Conservation (phyloP, 306 rosid genomes). For the Vigna hirtella region DNA sequence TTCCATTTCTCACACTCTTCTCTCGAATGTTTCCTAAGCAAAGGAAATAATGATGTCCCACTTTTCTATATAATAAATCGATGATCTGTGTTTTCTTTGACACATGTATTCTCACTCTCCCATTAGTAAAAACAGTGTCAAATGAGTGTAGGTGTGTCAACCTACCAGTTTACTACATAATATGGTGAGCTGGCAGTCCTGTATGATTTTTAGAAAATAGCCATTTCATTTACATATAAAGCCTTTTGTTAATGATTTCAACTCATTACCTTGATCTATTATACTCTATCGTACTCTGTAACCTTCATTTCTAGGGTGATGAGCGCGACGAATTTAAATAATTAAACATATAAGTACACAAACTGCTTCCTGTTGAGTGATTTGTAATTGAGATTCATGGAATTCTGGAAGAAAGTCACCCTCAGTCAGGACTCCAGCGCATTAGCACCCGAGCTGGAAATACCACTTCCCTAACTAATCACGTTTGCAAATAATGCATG, state of each 20-base stretch:
- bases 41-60: background rate
- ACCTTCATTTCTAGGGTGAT: background rate
- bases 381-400: background rate
- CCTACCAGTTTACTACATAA: background rate
- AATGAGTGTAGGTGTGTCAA: no score
- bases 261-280: background rate
- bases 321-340: background rate
- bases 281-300: background rate
- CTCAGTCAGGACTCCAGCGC: background rate
- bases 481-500: background rate
- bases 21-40: background rate
- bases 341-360: background rate
- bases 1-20: background rate
- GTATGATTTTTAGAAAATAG: constrained; percentile 16
- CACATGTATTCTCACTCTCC: no score
- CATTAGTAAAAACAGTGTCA: no score
- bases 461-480: background rate
- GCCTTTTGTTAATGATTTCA: background rate
- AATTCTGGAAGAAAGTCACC: background rate
- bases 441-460: background rate
- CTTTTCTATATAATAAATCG: background rate
- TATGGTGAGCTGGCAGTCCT: background rate
- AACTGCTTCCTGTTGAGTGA: background rate
- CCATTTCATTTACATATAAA: background rate
- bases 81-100: background rate